A percentile compares a stretch with the other conserved stretches of the same genome.
Evolutionary conservation across 1,284 basidiomycete genomes (phyloP).

Genomic region (Calocybe gambosa): DNA sequence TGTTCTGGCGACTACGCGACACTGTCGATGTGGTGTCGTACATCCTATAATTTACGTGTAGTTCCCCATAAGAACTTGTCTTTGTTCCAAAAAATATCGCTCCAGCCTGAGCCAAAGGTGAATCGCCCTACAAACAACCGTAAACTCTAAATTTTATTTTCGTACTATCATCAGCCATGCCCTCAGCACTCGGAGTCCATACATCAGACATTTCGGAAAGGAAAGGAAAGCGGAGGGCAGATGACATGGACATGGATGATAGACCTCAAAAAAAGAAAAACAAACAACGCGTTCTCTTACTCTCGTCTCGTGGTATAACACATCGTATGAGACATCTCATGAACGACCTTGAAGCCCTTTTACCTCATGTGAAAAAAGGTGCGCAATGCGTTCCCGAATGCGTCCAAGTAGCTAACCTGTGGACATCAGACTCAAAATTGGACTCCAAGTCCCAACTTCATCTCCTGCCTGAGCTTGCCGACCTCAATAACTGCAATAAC

Average conservation of each 20-base stretch:
- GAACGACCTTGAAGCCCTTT: slow-evolving; percentile 85
- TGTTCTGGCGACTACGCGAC: no score
- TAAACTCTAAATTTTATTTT: slow-evolving; percentile 4
- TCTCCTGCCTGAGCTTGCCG: slow-evolving; percentile 94
- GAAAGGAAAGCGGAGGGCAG: slow-evolving; percentile 62
- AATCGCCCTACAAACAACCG: not conserved
- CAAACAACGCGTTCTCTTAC: slow-evolving; percentile 84
- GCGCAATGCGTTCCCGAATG: slow-evolving; percentile 18
- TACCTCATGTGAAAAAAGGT: slow-evolving; percentile 99
- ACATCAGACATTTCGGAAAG: slow-evolving; percentile 48
- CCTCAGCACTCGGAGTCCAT: slow-evolving; percentile 61
- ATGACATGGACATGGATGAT: slow-evolving; percentile 54
- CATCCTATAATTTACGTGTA: no score
- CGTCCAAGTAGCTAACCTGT: slow-evolving; percentile 4
- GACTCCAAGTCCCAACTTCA: slow-evolving; percentile 96
- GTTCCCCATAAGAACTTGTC: no score
- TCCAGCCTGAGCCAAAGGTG: no score
- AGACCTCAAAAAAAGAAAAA: slow-evolving; percentile 52
- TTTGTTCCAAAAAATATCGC: no score
- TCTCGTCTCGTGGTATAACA: slow-evolving; percentile 92
- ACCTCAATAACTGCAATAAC: slow-evolving; percentile 98
- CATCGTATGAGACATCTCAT: slow-evolving; percentile 97
- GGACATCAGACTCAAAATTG: slow-evolving; percentile 80
- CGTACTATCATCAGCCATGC: slow-evolving; percentile 38
- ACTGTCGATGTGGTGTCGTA: no score